A percentile compares a stretch with the other conserved stretches of the same genome.
phyloP scores from a whole-genome alignment of 805 yeast genomes.

The Saccharomycopsis malanga region DNA sequence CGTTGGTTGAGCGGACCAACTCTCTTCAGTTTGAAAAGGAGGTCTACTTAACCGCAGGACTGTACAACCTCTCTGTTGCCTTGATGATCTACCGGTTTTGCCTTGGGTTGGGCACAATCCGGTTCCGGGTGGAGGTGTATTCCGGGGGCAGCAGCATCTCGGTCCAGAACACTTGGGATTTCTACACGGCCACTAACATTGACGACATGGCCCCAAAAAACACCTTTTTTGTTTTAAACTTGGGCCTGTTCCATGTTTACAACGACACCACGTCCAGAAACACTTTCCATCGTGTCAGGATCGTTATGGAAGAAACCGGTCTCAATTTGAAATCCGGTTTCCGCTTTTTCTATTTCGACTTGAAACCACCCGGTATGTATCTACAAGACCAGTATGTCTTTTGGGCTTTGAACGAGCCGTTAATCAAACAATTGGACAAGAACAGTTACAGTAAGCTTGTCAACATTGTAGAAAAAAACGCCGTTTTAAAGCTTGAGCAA shows the following conservation, averaged over 20 bases:
- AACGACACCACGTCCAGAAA: neutral
- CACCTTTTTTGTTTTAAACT: conserved; percentile 41
- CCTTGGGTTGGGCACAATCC: conserved; percentile 50
- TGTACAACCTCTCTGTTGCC: conserved; percentile 24
- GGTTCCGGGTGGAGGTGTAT: conserved; percentile 36
- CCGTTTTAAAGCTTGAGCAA: conserved; percentile 1
- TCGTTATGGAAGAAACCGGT: conserved; percentile 53
- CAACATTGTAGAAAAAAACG: conserved; percentile 13
- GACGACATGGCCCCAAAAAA: conserved; percentile 50
- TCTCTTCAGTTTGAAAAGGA: conserved; percentile 16
- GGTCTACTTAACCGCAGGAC: conserved; percentile 21
- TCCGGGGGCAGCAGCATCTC: conserved; percentile 26
- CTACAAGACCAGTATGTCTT: conserved; percentile 1
- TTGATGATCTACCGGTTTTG: conserved; percentile 11
- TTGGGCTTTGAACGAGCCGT: conserved; percentile 1
- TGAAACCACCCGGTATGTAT: conserved; percentile 1
- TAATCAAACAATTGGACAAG: neutral
- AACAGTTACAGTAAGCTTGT: conserved; percentile 4
- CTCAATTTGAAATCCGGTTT: conserved; percentile 46
- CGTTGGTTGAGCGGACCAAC: conserved; percentile 5
- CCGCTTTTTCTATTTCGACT: conserved; percentile 38
- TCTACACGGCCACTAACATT: conserved; percentile 50
- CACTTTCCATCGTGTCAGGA: conserved; percentile 28
- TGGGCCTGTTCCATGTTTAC: conserved; percentile 38
- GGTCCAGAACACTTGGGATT: conserved; percentile 23